Conservation (phyloP, 495 filamentous ascomycete species). For the Podospora pseudoanserina region DNA sequence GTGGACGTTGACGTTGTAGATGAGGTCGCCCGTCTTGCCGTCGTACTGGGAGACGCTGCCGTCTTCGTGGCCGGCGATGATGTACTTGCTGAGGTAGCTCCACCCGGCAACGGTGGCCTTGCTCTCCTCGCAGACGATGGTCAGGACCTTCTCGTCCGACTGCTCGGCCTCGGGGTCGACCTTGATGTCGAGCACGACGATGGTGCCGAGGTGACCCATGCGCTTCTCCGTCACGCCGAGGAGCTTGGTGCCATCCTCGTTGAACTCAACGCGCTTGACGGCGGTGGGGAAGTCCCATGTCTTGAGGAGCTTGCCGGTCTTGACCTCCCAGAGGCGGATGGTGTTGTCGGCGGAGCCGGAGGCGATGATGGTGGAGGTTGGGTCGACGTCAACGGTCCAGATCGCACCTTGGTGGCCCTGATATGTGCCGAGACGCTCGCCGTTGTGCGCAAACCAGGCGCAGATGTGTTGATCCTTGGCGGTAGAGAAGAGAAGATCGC, state of each 20-base stretch:
- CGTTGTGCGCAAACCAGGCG: conserved; percentile 91
- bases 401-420: conserved; percentile 94
- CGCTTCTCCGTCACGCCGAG: conserved; percentile 96
- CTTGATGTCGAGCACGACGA: conserved; percentile 82
- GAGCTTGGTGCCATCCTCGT: conserved; percentile 80
- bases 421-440: conserved; percentile 93
- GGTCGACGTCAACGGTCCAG: conserved; percentile 98
- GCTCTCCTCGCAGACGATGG: conserved; percentile 86
- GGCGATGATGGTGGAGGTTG: conserved; percentile 87
- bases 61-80: conserved; percentile 96
- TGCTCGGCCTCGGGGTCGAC: conserved; percentile 79
- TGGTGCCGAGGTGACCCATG: conserved; percentile 89
- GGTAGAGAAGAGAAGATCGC: conserved; percentile 95
- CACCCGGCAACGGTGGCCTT: conserved; percentile 96
- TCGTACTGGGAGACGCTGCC: conserved; percentile 92
- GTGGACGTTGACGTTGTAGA: conserved; percentile 76
- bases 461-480: conserved; percentile 97
- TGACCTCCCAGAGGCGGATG: conserved; percentile 93
- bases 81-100: conserved; percentile 88
- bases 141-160: conserved; percentile 71
- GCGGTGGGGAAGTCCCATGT: conserved; percentile 95
- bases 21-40: conserved; percentile 81
- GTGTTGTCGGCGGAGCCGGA: conserved; percentile 98
- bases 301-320: conserved; percentile 88
- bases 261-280: conserved; percentile 95